Evolutionary conservation across 2,329 filamentous ascomycete species (phyloP), one percentile per base, ranked within the genome.

Genomic region (Neopestalotiopsis sp.): DNA sequence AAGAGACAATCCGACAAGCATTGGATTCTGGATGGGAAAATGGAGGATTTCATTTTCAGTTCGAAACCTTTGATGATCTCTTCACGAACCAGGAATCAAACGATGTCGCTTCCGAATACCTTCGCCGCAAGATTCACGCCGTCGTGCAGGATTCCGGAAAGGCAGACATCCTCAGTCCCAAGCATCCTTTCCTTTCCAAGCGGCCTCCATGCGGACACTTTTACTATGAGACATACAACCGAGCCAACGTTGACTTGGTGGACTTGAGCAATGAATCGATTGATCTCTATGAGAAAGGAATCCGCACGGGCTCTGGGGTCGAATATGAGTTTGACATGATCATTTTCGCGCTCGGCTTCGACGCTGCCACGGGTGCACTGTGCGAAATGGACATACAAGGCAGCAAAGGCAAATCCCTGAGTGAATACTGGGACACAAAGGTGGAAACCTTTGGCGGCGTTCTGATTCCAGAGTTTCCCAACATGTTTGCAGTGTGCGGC

Each of bases 191-290:
- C n/a, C 30, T 34, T 40, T 62, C 59, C 24, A 62, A 62, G 59
- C 59, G 59, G 30, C 34, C 59, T 14, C 59, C 59, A 34, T 62
- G 59, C 17, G 59, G 59, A 30, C 59, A 62, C 59, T 62, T 62
- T 20, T 62, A 62, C 32, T 62, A 62, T 20, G 59, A 62, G 59
- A 62, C 59, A n/a, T 62, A 34, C 59, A 62, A 62, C 13, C 59
- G 32, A 38, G 12, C 59, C 34, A 62, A 62, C 14, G 59, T 62
- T 12, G 34, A 32, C 10, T 20, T 62, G n/a, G 59, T 62, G 13
- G 59, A 62, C 20, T 10, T 62, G n/a, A 62, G 59, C 30, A 9
- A 32, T 12, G 9, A 62, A 14, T n/a, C 17, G 12, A 62, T 62
- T 12, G 59, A 34, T 24, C 30, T 62, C 34, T 62, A 62, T 28